Evolutionary conservation across 352 stramenopile species (phyloP), one percentile per base, ranked within the genome.

Genomic region (Phytophthora colocasiae): DNA sequence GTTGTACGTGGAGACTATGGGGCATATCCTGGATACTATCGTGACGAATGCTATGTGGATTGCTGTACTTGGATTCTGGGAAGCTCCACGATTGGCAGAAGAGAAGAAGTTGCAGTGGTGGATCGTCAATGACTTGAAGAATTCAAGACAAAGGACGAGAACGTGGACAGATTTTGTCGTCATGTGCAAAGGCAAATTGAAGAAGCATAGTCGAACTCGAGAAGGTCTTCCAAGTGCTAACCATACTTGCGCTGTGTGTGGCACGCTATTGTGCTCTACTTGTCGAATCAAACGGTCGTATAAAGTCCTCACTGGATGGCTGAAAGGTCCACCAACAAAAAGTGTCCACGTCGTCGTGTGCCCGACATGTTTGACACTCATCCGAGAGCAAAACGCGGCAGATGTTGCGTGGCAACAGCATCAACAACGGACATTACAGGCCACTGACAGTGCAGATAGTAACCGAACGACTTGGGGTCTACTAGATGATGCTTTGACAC

Each of bases 1-100:
- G 8, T 43, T 69, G 17, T 77, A 69, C 4, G 69, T 84, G 40
- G 77, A 87, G 48, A 63, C 61, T 3, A 66, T 57, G 46, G 54
- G 61, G 6, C 49, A 56, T 40, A 58, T 74, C 17, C 45, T 69
- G n/a, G 60, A 70, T 19, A 47, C 61, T 3, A 43, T 70, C 9
- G 60, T 67, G 27, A 58, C 66, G 62, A 65, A 70, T 43, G 62
- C 56, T 0, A 59, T 70, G 62, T 70, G 62, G 62, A 43, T 59
- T 29, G 39, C 38, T 0, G 46, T 50, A 22, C 27, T 70, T 31
- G 52, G 53, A 15, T 69, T 64, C 38, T 69, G 62, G 53, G 46
- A 58, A 14, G 53, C 53, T 1, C 62, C 62, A n/a, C 41, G 47
- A 27, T 14, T 69, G 6, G 39, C 62, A 29, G 22, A 51, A 22